These are phyloP conservation scores for Mortierella sp. DNA, from an alignment of 371 early-diverging fungal genomes.

Conservation along the genomic window DNA sequence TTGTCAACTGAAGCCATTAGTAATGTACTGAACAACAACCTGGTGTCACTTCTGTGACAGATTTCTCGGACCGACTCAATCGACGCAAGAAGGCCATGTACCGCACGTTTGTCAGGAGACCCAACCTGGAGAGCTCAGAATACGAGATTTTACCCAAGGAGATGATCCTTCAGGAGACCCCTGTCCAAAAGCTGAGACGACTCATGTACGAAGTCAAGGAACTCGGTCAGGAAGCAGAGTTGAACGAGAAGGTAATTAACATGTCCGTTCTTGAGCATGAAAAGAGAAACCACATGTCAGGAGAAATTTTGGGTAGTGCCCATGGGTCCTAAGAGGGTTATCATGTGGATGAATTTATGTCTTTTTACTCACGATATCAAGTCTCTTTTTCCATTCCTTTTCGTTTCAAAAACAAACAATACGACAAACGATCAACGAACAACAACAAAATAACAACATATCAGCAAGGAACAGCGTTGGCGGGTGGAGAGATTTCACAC, in stretches of 20 bases:
- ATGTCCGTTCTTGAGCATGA: not conserved
- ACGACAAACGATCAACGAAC: not conserved
- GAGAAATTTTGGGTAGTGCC: constrained; percentile 1
- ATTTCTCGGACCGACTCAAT: constrained; percentile 75
- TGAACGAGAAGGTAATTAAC: constrained; percentile 58
- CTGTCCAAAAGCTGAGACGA: constrained; percentile 81
- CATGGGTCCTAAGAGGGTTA: not conserved
- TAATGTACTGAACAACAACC: too few relatives aligned
- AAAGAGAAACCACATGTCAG: constrained; percentile 34
- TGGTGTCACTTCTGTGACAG: constrained; percentile 44
- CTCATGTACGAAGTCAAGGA: constrained; percentile 88
- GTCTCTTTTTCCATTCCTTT: not conserved
- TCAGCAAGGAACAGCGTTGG: constrained; percentile 40
- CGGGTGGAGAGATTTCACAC: constrained; percentile 59
- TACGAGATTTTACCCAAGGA: constrained; percentile 75
- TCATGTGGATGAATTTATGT: too few relatives aligned
- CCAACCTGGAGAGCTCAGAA: constrained; percentile 70
- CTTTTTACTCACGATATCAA: not conserved
- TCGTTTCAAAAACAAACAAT: not conserved
- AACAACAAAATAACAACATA: not conserved
- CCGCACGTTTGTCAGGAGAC: constrained; percentile 70
- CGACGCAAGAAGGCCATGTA: constrained; percentile 77
- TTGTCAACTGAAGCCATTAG: too few relatives aligned
- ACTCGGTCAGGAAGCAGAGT: constrained; percentile 77
- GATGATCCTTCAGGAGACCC: constrained; percentile 74